Conservation (phyloP, 805 yeast species). For the Cyberlindnera nakhonratchasimensis region DNA sequence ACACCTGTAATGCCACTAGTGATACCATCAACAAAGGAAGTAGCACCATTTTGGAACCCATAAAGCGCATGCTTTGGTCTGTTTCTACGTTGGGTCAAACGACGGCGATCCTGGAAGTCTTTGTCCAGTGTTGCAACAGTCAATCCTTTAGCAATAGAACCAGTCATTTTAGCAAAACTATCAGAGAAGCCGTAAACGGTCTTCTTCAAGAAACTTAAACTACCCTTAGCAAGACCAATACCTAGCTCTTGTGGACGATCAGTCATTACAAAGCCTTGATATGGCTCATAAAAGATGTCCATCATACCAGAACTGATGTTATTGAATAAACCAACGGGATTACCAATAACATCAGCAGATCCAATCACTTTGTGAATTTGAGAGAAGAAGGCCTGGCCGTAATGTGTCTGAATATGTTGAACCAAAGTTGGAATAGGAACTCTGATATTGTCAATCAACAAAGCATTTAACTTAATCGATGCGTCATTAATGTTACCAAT, state of each 20-base stretch:
- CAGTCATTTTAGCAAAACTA: conserved; percentile 88
- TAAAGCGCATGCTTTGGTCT: conserved; percentile 80
- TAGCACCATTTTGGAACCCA: conserved; percentile 83
- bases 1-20: conserved; percentile 87
- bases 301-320: conserved; percentile 91
- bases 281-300: conserved; percentile 96
- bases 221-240: conserved; percentile 93
- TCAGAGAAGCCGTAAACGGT: conserved; percentile 94
- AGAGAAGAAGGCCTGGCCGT: conserved; percentile 86
- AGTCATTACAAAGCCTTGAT: conserved; percentile 89
- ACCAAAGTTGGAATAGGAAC: conserved; percentile 75
- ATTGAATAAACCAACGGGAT: conserved; percentile 95
- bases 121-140: conserved; percentile 87
- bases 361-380: conserved; percentile 92
- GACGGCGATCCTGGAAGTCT: conserved; percentile 76
- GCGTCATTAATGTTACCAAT: conserved; percentile 97
- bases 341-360: conserved; percentile 93
- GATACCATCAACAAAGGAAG: conserved; percentile 80
- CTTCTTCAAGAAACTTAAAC: conserved; percentile 88
- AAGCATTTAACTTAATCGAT: conserved; percentile 83
- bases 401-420: conserved; percentile 75
- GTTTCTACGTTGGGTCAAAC: conserved; percentile 71
- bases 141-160: conserved; percentile 90
- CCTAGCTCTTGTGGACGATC: conserved; percentile 97
- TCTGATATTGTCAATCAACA: conserved; percentile 83